phyloP scores from a whole-genome alignment of 2,329 filamentous ascomycete species.

The Blastomyces parvus region DNA sequence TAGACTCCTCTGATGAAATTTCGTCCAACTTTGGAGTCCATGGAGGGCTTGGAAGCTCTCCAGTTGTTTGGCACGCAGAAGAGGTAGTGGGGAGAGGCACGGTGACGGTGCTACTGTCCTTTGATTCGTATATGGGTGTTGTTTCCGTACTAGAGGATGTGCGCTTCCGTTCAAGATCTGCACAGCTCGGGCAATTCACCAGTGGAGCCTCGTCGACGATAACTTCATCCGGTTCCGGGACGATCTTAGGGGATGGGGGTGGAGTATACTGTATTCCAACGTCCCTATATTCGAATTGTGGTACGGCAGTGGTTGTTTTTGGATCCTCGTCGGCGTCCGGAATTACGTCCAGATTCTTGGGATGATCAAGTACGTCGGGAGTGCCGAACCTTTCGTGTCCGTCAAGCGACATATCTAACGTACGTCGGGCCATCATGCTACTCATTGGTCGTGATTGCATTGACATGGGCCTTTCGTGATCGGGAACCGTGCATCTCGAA shows the following conservation, averaged over 20 bases:
- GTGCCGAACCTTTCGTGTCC: conserved; percentile 23
- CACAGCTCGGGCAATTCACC: conserved; percentile 46
- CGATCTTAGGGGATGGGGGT: conserved; percentile 56
- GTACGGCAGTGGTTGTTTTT: conserved; percentile 19
- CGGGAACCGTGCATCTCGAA: conserved; percentile 35
- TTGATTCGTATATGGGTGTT: conserved; percentile 11
- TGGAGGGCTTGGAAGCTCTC: conserved; percentile 29
- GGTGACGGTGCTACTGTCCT: conserved; percentile 28
- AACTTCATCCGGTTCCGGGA: conserved; percentile 16
- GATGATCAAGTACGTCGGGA: conserved; percentile 15
- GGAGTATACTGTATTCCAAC: conserved; percentile 76
- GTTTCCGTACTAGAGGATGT: conserved; percentile 28
- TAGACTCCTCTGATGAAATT: conserved; percentile 3
- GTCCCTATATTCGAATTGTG: conserved; percentile 54
- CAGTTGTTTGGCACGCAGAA: conserved; percentile 36
- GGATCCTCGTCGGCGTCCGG: conserved; percentile 41
- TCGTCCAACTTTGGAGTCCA: conserved; percentile 27
- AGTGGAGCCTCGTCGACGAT: conserved; percentile 8
- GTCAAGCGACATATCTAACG: conserved; percentile 37
- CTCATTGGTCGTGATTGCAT: conserved; percentile 31
- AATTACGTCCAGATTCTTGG: conserved; percentile 15
- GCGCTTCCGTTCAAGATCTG: conserved; percentile 64
- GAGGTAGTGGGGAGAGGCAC: conserved; percentile 31
- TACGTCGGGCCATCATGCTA: conserved; percentile 34
- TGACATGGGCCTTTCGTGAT: conserved; percentile 33